Evolutionary conservation across 2,329 filamentous ascomycete genomes (phyloP), one percentile per base, ranked within the genome.

Genomic region (Epichloe uncinata): DNA sequence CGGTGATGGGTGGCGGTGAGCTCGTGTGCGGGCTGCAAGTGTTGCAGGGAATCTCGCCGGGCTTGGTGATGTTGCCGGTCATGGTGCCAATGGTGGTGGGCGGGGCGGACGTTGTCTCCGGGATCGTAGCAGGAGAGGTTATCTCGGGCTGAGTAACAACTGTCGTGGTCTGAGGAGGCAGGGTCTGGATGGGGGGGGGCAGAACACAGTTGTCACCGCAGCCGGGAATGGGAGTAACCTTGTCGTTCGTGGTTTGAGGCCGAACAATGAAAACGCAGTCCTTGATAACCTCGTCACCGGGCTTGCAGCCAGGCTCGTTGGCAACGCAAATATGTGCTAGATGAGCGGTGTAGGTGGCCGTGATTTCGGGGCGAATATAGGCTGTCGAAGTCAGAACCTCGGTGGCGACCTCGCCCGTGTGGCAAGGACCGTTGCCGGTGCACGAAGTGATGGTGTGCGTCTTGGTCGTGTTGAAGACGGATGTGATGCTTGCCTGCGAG

Each of bases 391-490:
- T 55, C 12, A 61, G 33, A 7, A 61, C 52, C 48, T 62, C 55
- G 11, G 62, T 58, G 37, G 53, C 54, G 46, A 56, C 54, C 18
- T 51, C 43, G 42, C 54, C 56, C 50, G 57, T 56, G 51, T 42
- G 37, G 51, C 60, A 62, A 13, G 56, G 44, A 15, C 49, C 76
- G 49, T 71, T 70, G 45, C 77, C 71, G 43, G 68, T 70, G 70
- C 78, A 81, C 38, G 71, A 72, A 59, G 74, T 79, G 67, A 80
- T 67, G 62, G 77, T 81, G 58, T 74, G 67, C 61, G 76, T 69
- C 58, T 71, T 69, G 54, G 75, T 79, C 57, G 69, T 65, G 67
- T 72, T 77, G 66, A 77, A 63, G 59, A 73, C 66, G 26, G 64
- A 66, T 48, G 69, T 55, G 36, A 53, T 42, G 37, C 50, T 51